These are phyloP conservation scores for Knoxdaviesia capensis DNA, from an alignment of 2,329 filamentous ascomycete genomes.

Conservation along the genomic window DNA sequence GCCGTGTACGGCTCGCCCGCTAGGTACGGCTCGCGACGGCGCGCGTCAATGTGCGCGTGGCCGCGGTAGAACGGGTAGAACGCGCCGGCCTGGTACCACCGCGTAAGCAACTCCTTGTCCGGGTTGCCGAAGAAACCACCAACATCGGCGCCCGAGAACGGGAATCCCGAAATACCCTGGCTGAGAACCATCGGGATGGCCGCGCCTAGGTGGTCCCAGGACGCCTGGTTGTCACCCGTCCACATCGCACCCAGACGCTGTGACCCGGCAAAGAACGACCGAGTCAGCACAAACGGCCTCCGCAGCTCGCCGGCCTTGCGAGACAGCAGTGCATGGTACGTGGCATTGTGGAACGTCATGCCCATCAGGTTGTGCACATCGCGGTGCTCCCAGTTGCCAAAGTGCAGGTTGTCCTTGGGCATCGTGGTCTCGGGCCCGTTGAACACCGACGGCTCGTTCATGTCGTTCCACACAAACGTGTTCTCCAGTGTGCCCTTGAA, in stretches of 20 bases:
- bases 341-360: conserved; percentile 88
- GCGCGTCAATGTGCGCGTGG: conserved; percentile 91
- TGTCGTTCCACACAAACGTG: conserved; percentile 95
- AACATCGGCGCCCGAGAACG: conserved; percentile 87
- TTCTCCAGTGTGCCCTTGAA: conserved; percentile 80
- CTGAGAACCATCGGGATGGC: conserved; percentile 86
- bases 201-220: conserved; percentile 76
- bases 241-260: conserved; percentile 91
- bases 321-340: conserved; percentile 63
- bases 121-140: conserved; percentile 98
- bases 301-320: conserved; percentile 72
- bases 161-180: conserved; percentile 81
- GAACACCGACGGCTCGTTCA: conserved; percentile 98
- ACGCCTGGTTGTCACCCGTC: conserved; percentile 94
- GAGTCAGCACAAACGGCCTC: conserved; percentile 81
- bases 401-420: conserved; percentile 94
- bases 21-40: conserved; percentile 83
- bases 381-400: conserved; percentile 85
- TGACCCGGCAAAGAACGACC: conserved; percentile 78
- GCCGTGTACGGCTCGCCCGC: conserved; percentile 64
- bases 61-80: conserved; percentile 98
- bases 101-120: conserved; percentile 70
- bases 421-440: conserved; percentile 96
- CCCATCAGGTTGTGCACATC: conserved; percentile 94
- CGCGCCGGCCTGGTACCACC: conserved; percentile 92